Conservation (phyloP, 2,329 filamentous ascomycete species). For the Madurella mycetomatis region DNA sequence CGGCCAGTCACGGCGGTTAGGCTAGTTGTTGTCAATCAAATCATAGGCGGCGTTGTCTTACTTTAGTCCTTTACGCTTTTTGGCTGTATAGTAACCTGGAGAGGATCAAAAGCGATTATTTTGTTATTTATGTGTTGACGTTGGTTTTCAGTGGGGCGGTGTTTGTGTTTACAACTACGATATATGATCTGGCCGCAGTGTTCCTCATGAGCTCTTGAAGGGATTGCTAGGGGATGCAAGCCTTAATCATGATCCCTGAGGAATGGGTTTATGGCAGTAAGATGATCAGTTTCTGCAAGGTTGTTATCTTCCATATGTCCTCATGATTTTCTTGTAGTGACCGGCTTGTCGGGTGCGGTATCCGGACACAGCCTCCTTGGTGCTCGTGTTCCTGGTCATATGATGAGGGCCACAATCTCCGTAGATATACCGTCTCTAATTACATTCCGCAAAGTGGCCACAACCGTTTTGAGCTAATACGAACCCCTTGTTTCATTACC, state of each 20-base stretch:
- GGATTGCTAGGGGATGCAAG: too few species aligned
- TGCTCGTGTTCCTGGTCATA: neutral
- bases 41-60: neutral
- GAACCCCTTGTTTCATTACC: neutral
- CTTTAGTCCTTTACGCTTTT: neutral
- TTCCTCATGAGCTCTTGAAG: too few species aligned
- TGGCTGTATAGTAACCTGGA: neutral
- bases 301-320: too few species aligned
- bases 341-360: neutral
- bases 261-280: too few species aligned
- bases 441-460: conserved; percentile 5
- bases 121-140: neutral
- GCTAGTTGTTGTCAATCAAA: neutral
- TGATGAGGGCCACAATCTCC: conserved; percentile 3
- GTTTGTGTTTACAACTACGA: too few species aligned
- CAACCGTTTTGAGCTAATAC: neutral
- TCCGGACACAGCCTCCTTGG: conserved; percentile 4
- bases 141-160: neutral
- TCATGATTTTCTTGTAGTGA: neutral
- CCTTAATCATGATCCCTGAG: too few species aligned
- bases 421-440: conserved; percentile 9
- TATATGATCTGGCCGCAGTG: too few species aligned
- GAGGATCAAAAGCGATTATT: neutral
- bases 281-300: too few species aligned
- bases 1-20: neutral